A percentile compares a stretch with the other conserved stretches of the same genome.
phyloP scores from a whole-genome alignment of 1,139 yeast species.

The Taphrina sp. region DNA sequence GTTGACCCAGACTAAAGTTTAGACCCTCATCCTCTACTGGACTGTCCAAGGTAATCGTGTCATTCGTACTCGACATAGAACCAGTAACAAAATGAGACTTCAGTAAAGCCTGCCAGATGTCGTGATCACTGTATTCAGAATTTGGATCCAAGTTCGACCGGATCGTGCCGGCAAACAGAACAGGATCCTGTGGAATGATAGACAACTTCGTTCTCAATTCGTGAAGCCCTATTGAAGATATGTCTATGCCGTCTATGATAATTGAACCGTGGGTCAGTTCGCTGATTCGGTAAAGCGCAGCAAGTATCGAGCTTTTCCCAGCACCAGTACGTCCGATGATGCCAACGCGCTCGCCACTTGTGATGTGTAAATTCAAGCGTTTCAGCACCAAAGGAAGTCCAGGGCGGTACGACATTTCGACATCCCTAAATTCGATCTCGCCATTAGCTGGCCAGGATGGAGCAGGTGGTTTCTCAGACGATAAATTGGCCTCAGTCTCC shows the following conservation, averaged over 20 bases:
- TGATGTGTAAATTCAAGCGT: constrained; percentile 50
- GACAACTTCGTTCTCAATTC: constrained; percentile 61
- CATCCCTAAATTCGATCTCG: constrained; percentile 57
- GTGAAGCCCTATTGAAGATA: constrained; percentile 55
- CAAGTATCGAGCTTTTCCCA: constrained; percentile 69
- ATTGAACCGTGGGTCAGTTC: constrained; percentile 58
- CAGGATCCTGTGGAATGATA: constrained; percentile 80
- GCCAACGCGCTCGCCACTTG: constrained; percentile 63
- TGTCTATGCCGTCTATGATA: constrained; percentile 61
- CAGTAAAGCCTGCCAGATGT: constrained; percentile 58
- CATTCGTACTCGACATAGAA: constrained; percentile 32
- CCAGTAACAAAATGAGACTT: constrained; percentile 51
- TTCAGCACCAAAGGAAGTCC: constrained; percentile 73
- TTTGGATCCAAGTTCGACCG: constrained; percentile 70
- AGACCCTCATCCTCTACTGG: constrained; percentile 69
- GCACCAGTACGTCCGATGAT: constrained; percentile 82
- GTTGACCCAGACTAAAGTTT: constrained; percentile 74
- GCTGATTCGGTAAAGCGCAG: constrained; percentile 60
- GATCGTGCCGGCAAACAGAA: constrained; percentile 64
- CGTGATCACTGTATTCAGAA: constrained; percentile 52
- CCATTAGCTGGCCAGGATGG: constrained; percentile 65
- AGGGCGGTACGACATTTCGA: constrained; percentile 66
- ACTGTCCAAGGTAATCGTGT: constrained; percentile 58
- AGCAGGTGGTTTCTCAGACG: constrained; percentile 54
- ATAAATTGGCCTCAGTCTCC: constrained; percentile 60